Evolutionary conservation across 2,329 filamentous ascomycete genomes (phyloP), one percentile per base, ranked within the genome.

Genomic region (Nothophoma quercina): DNA sequence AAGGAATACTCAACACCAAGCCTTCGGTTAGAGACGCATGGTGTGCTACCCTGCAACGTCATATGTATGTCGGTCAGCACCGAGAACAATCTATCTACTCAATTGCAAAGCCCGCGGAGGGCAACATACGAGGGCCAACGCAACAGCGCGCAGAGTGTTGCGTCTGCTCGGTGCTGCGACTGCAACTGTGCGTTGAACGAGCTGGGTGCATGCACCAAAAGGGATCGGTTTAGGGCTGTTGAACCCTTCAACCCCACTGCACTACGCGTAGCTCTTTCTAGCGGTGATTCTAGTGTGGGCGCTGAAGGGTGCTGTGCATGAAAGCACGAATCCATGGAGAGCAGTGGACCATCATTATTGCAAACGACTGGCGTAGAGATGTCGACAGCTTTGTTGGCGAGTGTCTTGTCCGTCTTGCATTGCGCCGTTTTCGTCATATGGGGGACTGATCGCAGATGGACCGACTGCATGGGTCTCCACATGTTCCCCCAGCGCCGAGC

Each of bases 401-500:
- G 22, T 34, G 48, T 33, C 25, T 40, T 39, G 5, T 43, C 28
- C 19, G 23, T 13, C 6, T 29, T 12, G 26, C 39, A 23, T 32
- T 29, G 39, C 33, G 39, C 43, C 33, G 43, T 39, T 53, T 53
- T 48, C 50, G 44, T 48, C 50, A 44, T 39, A 13, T 33, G 38
- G 28, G 13, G 18, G 38, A 28, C 10, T 39, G 43, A 53, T 47
- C 25, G 42, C n/a, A 42, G 32, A 42, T 30, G 30, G 35, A 45
- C 21, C 42, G 16, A 15, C 21, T 8, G 18, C 12, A 16, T n/a
- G n/a, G 9, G 44, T 43, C 56, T 56, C 56, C 52, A 56, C 61
- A 57, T 52, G 52, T 53, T 59, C 49, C 35, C 49, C 53, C 49
- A 36, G 35, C 30, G 49, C 55, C 44, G 25, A 33, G 32, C 32